These are phyloP conservation scores for Phytomonas francai DNA, from an alignment of 208 protist species.

Conservation along the genomic window DNA sequence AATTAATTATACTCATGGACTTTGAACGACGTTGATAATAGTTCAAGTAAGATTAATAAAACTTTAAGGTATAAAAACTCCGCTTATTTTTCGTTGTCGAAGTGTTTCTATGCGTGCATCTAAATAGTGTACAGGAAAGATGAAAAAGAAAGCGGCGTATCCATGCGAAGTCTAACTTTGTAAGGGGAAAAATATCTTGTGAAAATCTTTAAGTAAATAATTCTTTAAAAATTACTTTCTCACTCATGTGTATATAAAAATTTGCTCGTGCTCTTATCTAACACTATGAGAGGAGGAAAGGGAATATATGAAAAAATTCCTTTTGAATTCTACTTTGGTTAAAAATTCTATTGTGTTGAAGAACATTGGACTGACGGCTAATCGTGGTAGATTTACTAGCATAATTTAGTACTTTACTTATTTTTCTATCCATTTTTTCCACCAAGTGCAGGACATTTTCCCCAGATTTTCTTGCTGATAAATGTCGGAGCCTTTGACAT, in stretches of 20 bases:
- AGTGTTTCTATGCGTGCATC: background rate
- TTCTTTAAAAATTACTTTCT: constrained; percentile 1
- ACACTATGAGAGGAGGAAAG: no score
- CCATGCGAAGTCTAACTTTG: no score
- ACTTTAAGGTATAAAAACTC: background rate
- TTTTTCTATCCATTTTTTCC: background rate
- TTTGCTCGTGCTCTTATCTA: no score
- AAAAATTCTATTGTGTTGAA: background rate
- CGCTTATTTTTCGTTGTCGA: background rate
- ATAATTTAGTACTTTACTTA: background rate
- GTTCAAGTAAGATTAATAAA: constrained; percentile 6
- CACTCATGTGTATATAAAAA: background rate
- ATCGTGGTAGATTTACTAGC: no score
- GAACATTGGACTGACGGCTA: no score
- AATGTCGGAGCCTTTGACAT: background rate
- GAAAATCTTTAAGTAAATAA: background rate
- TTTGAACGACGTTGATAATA: background rate
- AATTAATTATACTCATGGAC: background rate
- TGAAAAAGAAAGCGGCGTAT: no score
- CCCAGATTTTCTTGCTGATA: background rate
- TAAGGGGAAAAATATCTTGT: background rate
- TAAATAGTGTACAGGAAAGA: background rate
- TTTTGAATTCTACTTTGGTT: constrained; percentile 3
- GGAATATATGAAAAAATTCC: background rate
- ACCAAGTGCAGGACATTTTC: background rate